A percentile compares a stretch with the other conserved stretches of the same genome.
Conservation (phyloP, 495 filamentous ascomycete species). For the Talaromyces thailandensis region DNA sequence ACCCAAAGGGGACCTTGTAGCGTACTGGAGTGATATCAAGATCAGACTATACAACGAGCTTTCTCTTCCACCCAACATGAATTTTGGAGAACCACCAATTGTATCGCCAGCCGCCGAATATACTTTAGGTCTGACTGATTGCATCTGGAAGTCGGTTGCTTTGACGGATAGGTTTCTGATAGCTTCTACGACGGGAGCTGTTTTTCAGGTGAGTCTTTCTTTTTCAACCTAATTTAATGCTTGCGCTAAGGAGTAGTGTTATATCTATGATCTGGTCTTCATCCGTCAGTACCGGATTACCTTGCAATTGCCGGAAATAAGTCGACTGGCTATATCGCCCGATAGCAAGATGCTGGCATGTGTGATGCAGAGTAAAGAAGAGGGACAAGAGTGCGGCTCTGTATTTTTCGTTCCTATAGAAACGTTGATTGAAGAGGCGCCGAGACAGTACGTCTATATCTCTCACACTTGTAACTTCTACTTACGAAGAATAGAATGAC, state of each 20-base stretch:
- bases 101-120: background rate
- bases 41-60: conserved; percentile 20
- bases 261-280: conserved; percentile 1
- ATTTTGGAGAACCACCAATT: background rate
- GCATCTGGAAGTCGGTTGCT: conserved; percentile 5
- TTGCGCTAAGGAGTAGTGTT: background rate
- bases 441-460: background rate
- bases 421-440: background rate
- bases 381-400: background rate
- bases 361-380: conserved; percentile 9
- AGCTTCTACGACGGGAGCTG: conserved; percentile 4
- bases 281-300: background rate
- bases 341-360: conserved; percentile 17
- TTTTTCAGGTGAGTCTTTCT: conserved; percentile 4
- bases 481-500: background rate
- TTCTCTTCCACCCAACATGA: conserved; percentile 7
- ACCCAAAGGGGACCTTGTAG: conserved; percentile 14
- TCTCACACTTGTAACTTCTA: background rate
- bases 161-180: conserved; percentile 2
- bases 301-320: conserved; percentile 10
- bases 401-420: conserved; percentile 5
- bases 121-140: background rate
- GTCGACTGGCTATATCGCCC: conserved; percentile 20
- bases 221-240: background rate
- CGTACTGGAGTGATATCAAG: conserved; percentile 21